Evolutionary conservation across 805 yeast genomes (phyloP), one percentile per base, ranked within the genome.

Genomic region (Wickerhamiella occidentalis): DNA sequence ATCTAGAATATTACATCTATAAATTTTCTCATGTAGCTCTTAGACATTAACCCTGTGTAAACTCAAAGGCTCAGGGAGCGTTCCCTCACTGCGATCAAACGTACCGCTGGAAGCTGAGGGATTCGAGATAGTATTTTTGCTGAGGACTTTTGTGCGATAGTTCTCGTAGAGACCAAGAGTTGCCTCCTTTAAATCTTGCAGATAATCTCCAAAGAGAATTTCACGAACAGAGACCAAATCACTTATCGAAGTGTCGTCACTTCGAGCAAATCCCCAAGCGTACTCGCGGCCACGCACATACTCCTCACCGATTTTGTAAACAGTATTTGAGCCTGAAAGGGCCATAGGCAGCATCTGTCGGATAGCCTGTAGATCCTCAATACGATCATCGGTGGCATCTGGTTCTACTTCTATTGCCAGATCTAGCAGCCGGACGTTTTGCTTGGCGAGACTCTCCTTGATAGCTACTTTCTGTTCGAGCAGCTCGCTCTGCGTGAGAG

Each of bases 201-300:
- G 50, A 62, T 85, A 94, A n/a, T 88, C 76, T 6, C 94, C 94
- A 60, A 85, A 76, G 37, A 85, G 63, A 2, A 83, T 90, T 44
- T 80, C 74, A 54, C 81, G 78, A 58, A 85, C 68, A 15, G 75
- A 58, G 40, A 51, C 52, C 52, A 58, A 61, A 57, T 61, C 75
- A 47, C 64, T 65, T 56, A 60, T 67, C 50, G 51, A 51, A 1
- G 69, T 65, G 47, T 70, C 68, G 47, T 68, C 73, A 15, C 66
- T 64, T 46, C 68, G 72, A 29, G 79, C 74, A n/a, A 67, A 56
- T 1, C 87, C 87, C 87, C 87, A 82, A 3, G 78, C 78, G 58
- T 79, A 80, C 55, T 65, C 66, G 55, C 87, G 73, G 2, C 74
- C 75, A 36, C 79, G 74, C 23, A 62, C 63, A 29, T 58, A 47